These are phyloP conservation scores for Cytospora schulzeri DNA, from an alignment of 2,329 filamentous ascomycete species.

Conservation along the genomic window DNA sequence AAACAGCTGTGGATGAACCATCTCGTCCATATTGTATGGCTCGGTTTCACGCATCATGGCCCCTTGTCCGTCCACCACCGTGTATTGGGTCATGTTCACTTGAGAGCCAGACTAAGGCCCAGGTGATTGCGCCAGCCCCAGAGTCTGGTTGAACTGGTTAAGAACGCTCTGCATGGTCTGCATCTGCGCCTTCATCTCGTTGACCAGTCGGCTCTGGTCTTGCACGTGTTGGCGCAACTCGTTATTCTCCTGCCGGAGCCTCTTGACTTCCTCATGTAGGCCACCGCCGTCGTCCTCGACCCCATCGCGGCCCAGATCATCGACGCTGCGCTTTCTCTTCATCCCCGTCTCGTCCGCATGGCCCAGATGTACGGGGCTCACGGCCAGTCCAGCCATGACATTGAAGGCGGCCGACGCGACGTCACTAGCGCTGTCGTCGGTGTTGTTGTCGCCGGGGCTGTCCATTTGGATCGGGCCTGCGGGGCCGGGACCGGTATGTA, in stretches of 20 bases:
- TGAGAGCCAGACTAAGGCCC: constrained; percentile 10
- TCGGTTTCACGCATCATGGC: neutral
- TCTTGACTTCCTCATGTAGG: constrained; percentile 66
- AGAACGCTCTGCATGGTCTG: constrained; percentile 48
- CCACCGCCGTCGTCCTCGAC: constrained; percentile 45
- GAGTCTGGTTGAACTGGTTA: constrained; percentile 20
- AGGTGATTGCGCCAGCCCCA: constrained; percentile 17
- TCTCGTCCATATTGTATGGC: neutral
- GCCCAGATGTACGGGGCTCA: constrained; percentile 12
- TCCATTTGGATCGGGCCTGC: constrained; percentile 32
- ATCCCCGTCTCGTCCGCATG: constrained; percentile 36
- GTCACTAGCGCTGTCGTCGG: constrained; percentile 52
- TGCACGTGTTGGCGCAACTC: constrained; percentile 56
- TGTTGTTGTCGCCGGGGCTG: constrained; percentile 40
- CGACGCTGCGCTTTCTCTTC: constrained; percentile 50
- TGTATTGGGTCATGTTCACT: neutral
- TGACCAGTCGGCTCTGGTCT: constrained; percentile 49
- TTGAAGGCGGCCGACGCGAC: constrained; percentile 36
- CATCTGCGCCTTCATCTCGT: constrained; percentile 53
- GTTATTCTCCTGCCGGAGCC: constrained; percentile 65
- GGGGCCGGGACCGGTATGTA: constrained; percentile 65
- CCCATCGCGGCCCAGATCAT: constrained; percentile 32
- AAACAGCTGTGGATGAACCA: neutral
- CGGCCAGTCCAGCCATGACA: constrained; percentile 3
- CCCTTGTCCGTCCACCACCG: neutral